Conservation (phyloP, 2,329 filamentous ascomycete genomes). For the Pseudocercospora macadamiae region DNA sequence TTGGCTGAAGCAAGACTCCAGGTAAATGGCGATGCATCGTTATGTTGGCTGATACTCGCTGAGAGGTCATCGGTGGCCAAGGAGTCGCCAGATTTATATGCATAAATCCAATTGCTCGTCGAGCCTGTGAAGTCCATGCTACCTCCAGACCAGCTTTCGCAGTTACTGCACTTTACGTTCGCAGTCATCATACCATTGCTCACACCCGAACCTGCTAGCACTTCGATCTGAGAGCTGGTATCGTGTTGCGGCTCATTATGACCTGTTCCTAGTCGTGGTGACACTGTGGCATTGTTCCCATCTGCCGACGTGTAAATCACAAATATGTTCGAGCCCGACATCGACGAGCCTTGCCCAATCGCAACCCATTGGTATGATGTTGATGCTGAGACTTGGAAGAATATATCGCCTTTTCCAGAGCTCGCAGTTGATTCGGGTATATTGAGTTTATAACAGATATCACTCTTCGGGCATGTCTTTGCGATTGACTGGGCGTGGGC, state of each 20-base stretch:
- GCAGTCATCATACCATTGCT: slow-evolving; percentile 57
- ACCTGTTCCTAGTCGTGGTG: slow-evolving; percentile 53
- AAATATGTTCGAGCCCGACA: slow-evolving; percentile 62
- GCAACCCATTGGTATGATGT: slow-evolving; percentile 58
- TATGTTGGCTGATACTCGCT: slow-evolving; percentile 51
- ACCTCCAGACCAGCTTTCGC: slow-evolving; percentile 56
- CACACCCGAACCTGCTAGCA: slow-evolving; percentile 59
- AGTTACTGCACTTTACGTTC: slow-evolving; percentile 60
- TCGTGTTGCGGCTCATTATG: slow-evolving; percentile 49
- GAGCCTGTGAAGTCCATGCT: slow-evolving; percentile 52
- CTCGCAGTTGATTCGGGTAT: slow-evolving; percentile 57
- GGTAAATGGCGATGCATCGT: slow-evolving; percentile 43
- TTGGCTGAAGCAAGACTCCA: slow-evolving; percentile 55
- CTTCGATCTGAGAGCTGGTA: slow-evolving; percentile 46
- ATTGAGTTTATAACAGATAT: slow-evolving; percentile 56
- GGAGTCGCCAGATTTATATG: slow-evolving; percentile 49
- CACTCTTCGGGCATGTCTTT: slow-evolving; percentile 25
- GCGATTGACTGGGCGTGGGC: slow-evolving; percentile 28
- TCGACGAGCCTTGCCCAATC: slow-evolving; percentile 58
- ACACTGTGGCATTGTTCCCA: slow-evolving; percentile 61
- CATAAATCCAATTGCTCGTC: slow-evolving; percentile 56
- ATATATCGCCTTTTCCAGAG: slow-evolving; percentile 58
- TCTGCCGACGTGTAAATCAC: slow-evolving; percentile 58
- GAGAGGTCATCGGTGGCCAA: slow-evolving; percentile 52
- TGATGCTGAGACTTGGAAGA: slow-evolving; percentile 60